phyloP scores from a whole-genome alignment of 2,329 filamentous ascomycete genomes.

The Biscogniauxia marginata region DNA sequence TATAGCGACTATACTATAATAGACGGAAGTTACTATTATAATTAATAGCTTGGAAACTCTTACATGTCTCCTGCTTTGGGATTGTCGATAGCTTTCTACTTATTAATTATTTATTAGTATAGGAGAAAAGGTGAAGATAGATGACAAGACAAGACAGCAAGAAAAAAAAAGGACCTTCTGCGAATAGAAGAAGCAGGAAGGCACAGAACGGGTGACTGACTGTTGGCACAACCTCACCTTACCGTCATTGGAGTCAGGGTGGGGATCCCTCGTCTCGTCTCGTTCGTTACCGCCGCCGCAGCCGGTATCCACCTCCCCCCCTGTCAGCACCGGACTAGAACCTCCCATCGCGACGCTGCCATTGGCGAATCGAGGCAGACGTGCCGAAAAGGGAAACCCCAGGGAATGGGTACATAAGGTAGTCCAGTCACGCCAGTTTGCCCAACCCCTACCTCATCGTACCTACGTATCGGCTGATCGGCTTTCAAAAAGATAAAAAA shows the following conservation, averaged over 20 bases:
- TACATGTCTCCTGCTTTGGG: not conserved
- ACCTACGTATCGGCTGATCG: not conserved
- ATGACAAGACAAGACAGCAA: not conserved
- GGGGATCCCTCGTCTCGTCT: too few relatives aligned
- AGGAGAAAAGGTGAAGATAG: not conserved
- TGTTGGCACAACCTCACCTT: not conserved
- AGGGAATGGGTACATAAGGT: too few relatives aligned
- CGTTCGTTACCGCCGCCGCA: not conserved
- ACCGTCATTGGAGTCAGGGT: not conserved
- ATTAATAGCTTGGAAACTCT: not conserved
- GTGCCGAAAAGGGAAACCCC: not conserved
- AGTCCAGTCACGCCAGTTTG: not conserved
- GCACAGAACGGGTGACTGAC: not conserved
- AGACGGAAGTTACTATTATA: not conserved
- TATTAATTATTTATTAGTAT: too few relatives aligned
- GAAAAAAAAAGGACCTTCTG: not conserved
- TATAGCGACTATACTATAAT: not conserved
- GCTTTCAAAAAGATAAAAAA: not conserved
- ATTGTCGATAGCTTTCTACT: too few relatives aligned
- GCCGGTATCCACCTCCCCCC: not conserved
- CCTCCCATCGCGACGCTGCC: too few relatives aligned
- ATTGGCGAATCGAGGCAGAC: not conserved
- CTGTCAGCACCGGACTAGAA: not conserved
- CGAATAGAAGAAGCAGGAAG: not conserved
- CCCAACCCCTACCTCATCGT: not conserved